Percentiles rank a stretch among this genome's conserved stretches.
Evolutionary conservation across 345 rosid species (phyloP).

Genomic region (Excoecaria cochinchinensis): DNA sequence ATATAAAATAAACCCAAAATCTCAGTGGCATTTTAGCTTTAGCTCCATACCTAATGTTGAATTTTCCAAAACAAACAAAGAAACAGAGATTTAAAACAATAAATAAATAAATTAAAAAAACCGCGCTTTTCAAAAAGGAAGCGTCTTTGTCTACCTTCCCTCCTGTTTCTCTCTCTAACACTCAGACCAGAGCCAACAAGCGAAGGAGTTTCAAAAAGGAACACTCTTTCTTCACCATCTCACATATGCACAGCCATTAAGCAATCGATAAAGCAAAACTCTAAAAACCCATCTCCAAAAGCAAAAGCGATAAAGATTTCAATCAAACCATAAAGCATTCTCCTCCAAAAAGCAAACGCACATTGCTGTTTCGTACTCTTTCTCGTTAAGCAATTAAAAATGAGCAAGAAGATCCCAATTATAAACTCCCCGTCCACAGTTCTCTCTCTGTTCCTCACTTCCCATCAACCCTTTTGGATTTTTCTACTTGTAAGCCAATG

Average conservation of each 20-base stretch:
- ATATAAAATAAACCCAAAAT: too few relatives aligned
- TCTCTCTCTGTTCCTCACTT: neutral
- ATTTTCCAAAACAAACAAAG: too few relatives aligned
- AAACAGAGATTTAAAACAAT: too few relatives aligned
- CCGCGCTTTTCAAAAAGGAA: neutral
- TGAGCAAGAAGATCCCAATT: slow-evolving; percentile 20
- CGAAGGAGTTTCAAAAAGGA: neutral
- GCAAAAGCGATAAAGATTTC: slow-evolving; percentile 20
- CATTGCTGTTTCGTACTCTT: neutral
- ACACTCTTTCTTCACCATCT: neutral
- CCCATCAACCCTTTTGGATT: neutral
- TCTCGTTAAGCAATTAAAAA: slow-evolving; percentile 11
- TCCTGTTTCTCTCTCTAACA: too few relatives aligned
- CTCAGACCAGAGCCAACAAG: neutral
- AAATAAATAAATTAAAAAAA: neutral
- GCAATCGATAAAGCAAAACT: neutral
- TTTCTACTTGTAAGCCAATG: slow-evolving; percentile 26
- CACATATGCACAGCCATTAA: neutral
- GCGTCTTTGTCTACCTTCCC: neutral
- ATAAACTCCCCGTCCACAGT: slow-evolving; percentile 5
- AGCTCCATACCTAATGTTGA: too few relatives aligned
- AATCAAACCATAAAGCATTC: slow-evolving; percentile 8
- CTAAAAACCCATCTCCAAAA: slow-evolving; percentile 11
- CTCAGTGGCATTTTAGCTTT: too few relatives aligned
- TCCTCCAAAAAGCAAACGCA: neutral